Conservation (phyloP, 768 basidiomycete species). For the Boletus coccyginus region DNA sequence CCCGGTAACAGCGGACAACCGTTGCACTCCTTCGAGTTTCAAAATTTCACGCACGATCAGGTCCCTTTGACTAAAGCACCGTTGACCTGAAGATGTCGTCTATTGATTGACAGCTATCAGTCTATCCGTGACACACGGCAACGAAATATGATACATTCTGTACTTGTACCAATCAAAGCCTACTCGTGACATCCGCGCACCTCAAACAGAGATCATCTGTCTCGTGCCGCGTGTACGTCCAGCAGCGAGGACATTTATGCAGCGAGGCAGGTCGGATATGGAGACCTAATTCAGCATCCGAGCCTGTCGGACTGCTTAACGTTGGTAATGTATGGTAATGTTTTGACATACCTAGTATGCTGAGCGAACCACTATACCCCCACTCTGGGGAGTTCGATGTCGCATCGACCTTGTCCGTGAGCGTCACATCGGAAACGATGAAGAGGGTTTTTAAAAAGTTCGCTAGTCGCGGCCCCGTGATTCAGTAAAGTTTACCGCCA, state of each 20-base stretch:
- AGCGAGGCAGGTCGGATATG: slow-evolving; percentile 58
- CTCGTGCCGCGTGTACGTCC: slow-evolving; percentile 64
- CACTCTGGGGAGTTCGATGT: slow-evolving; percentile 43
- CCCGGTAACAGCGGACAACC: no score
- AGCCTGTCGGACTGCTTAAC: slow-evolving; percentile 4
- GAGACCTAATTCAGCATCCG: slow-evolving; percentile 36
- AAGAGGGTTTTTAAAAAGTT: slow-evolving; percentile 68
- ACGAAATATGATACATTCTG: not conserved
- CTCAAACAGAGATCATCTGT: slow-evolving; percentile 60
- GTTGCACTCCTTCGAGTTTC: no score
- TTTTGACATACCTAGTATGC: slow-evolving; percentile 44
- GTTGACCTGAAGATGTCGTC: not conserved
- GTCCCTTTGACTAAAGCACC: no score
- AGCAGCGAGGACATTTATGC: slow-evolving; percentile 88
- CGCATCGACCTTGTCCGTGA: slow-evolving; percentile 46
- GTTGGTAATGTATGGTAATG: not conserved
- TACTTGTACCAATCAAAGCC: slow-evolving; percentile 2
- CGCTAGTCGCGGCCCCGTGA: slow-evolving; percentile 39
- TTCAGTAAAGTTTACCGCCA: not conserved
- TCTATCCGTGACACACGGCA: not conserved
- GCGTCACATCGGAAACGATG: slow-evolving; percentile 69
- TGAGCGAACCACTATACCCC: slow-evolving; percentile 45
- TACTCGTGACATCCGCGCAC: slow-evolving; percentile 41
- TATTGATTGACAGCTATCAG: not conserved
- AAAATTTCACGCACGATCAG: no score